phyloP scores from a whole-genome alignment of 1,284 basidiomycete genomes.

The Coniophora puteana region DNA sequence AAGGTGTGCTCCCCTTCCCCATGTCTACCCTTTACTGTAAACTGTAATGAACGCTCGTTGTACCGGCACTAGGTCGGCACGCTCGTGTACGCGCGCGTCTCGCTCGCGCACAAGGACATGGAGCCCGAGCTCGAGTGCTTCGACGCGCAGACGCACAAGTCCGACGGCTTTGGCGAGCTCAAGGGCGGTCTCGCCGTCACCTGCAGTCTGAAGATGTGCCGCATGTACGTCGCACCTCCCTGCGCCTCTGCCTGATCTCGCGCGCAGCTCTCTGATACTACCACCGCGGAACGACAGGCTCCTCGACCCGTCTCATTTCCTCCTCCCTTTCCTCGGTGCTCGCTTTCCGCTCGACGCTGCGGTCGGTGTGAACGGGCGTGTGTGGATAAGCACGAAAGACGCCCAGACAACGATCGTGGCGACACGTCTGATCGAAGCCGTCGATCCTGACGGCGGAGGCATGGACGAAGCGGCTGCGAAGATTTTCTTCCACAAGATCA shows the following conservation, averaged over 20 bases:
- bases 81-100: constrained; percentile 79
- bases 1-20: constrained; percentile 45
- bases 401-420: constrained; percentile 64
- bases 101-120: constrained; percentile 85
- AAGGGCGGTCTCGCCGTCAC: constrained; percentile 74
- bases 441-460: constrained; percentile 63
- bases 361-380: constrained; percentile 77
- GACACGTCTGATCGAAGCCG: constrained; percentile 67
- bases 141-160: constrained; percentile 79
- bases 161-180: constrained; percentile 81
- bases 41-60: neutral
- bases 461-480: constrained; percentile 50
- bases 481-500: constrained; percentile 51
- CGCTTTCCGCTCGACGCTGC: constrained; percentile 76
- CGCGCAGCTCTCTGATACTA: no score
- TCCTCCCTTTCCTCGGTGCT: constrained; percentile 69
- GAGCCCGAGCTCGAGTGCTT: constrained; percentile 88
- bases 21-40: neutral
- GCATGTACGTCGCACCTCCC: constrained; percentile 52
- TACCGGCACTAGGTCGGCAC: constrained; percentile 62
- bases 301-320: constrained; percentile 69
- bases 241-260: constrained; percentile 4
- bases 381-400: constrained; percentile 76
- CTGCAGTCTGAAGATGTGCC: constrained; percentile 75
- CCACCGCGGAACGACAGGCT: constrained; percentile 51